Conservation (phyloP, 208 protist species). For the Angomonas desouzai region DNA sequence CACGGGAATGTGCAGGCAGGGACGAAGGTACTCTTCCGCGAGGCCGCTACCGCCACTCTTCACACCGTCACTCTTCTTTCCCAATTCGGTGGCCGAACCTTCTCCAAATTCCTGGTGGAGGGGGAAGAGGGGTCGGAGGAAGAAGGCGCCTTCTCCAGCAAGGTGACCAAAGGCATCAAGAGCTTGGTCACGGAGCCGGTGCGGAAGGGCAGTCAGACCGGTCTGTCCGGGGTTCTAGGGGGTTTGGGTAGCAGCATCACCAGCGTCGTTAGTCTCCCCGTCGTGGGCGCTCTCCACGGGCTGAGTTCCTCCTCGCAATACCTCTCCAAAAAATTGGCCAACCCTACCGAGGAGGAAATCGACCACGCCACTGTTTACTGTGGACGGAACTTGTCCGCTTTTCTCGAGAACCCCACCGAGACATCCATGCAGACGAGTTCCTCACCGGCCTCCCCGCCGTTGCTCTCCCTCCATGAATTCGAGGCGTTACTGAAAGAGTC, state of each 20-base stretch:
- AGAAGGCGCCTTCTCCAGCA: background rate
- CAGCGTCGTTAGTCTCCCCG: background rate
- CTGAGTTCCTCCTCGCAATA: background rate
- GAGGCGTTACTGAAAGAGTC: background rate
- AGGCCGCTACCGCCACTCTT: slow-evolving; percentile 59
- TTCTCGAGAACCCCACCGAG: no score
- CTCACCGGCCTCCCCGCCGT: background rate
- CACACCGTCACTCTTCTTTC: slow-evolving; percentile 70
- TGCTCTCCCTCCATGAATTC: background rate
- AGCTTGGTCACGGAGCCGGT: background rate
- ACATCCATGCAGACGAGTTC: background rate
- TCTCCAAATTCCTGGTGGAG: slow-evolving; percentile 15
- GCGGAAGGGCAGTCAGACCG: background rate
- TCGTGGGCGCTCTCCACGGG: background rate
- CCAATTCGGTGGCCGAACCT: slow-evolving; percentile 42
- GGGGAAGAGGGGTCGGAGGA: background rate
- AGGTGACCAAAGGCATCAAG: background rate
- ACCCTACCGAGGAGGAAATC: background rate
- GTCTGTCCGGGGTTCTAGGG: background rate
- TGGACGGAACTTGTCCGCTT: background rate
- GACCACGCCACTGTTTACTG: no score
- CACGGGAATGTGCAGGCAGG: slow-evolving; percentile 33
- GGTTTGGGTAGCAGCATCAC: background rate
- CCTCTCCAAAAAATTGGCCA: background rate
- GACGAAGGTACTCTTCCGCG: slow-evolving; percentile 42